Evolutionary conservation across 2,329 filamentous ascomycete species (phyloP), one percentile per base, ranked within the genome.

Genomic region (Penicillium crustosum): DNA sequence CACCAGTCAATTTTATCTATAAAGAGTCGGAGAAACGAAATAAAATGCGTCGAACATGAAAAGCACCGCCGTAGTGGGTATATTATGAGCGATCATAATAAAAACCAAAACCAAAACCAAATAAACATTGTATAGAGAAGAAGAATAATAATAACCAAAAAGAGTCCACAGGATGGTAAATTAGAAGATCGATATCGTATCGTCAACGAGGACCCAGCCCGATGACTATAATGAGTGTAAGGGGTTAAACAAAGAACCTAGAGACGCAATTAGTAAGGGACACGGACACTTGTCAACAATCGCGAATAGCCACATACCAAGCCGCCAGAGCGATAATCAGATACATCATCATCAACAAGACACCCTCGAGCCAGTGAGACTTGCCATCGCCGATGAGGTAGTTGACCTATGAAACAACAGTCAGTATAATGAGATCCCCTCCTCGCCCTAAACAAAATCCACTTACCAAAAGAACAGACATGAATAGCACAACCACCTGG

Each of bases 401-500:
- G 68, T 86, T 87, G 44, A 87, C 83, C 61, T 85, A 42, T 6
- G n/a, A 13, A 19, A 64, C 15, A 9, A 35, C 10, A 49, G 23
- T 68, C 49, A 66, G 53, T 31, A 54, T 41, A 25, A 21, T 23
- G 27, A 21, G 7, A 15, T 5, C n/a, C 4, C 43, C 19, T 41
- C 17, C 9, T 27, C 35, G 10, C 2, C 7, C 7, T 21, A 21
- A 15, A 23, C 3, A 13, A 10, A 50, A 15, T 36, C 12, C 17
- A 62, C 71, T 50, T 68, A 75, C 78, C 59, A 81, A 64, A 29
- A 81, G 67, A 21, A 81, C 76, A n/a, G 78, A 74, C 25, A 87
- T 81, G 59, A 88, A 87, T 2, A 87, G 73, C 1, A 84, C 75
- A 2, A 81, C 89, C 15, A 96, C 87, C 77, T 96, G 91, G 79